Evolutionary conservation across 139 green algal species (phyloP), one percentile per base, ranked within the genome.

Genomic region (Pseudopediastrum boryanum): DNA sequence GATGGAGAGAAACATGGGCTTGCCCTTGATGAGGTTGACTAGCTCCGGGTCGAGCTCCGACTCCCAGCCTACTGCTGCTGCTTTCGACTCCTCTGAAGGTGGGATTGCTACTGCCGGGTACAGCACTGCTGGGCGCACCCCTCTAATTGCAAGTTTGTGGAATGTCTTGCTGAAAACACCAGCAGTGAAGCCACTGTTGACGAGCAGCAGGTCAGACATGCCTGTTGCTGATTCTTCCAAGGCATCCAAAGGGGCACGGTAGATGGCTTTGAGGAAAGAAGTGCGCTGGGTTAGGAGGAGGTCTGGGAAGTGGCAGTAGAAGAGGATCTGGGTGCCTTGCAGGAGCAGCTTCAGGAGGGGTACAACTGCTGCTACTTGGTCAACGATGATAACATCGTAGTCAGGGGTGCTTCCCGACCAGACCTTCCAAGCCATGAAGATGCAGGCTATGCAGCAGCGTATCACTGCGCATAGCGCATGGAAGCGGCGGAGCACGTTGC

Each of bases 281-380:
- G 41, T 36, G 10, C 82, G 79, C 29, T 82, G 46, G 0, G 90
- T 83, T 39, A 99, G 91, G 69, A 99, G 87, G 39, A 97, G 74
- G 84, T 99, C 96, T 2, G 96, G 96, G 84, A 97, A 99, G 82
- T 99, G 96, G 90, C 96, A 99, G 80, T 99, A 99, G 83, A 99
- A 99, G 29, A 99, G 79, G 7, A 97, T 83, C 56, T 83, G 89
- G 35, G 71, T 64, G 46, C 59, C 29, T 0, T 78, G 67, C n/a
- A 86, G 89, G 3, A 94, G 81, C 33, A 86, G n/a, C 46, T 85
- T 85, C 42, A 98, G 81, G 9, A 98, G 42, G n/a, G 90, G 90
- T 33, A 97, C 83, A 0, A 93, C 90, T 1, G 80, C 89, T 8
- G 92, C 94, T 13, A 98, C 90, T 69, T 97, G 94, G 75, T 98